A percentile compares a stretch with the other conserved stretches of the same genome.
phyloP scores from a whole-genome alignment of 2,329 filamentous ascomycete genomes.

The Alternaria triticimaculans region DNA sequence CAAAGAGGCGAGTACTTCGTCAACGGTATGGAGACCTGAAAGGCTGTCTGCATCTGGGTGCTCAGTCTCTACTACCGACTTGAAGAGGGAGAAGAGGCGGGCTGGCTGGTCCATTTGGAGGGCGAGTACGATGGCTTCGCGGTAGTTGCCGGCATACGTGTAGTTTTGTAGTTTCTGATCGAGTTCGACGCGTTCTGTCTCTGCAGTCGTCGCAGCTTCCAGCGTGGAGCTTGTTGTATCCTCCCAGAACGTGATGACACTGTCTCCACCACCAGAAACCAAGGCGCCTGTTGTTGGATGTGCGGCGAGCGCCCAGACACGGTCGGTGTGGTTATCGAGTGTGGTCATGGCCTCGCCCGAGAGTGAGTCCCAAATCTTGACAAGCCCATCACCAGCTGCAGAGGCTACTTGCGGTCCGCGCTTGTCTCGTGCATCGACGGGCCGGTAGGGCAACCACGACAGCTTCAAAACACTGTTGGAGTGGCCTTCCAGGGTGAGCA shows the following conservation, averaged over 20 bases:
- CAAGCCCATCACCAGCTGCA: constrained; percentile 90
- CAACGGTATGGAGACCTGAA: constrained; percentile 71
- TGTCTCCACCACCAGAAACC: constrained; percentile 90
- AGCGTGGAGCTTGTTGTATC: constrained; percentile 87
- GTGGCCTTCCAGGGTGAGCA: constrained; percentile 94
- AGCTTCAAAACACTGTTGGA: constrained; percentile 95
- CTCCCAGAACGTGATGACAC: constrained; percentile 92
- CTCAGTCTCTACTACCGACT: constrained; percentile 71
- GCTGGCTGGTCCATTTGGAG: constrained; percentile 94
- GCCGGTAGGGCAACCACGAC: constrained; percentile 73
- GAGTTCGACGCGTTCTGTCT: constrained; percentile 84
- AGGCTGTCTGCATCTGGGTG: constrained; percentile 68
- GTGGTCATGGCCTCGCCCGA: constrained; percentile 86
- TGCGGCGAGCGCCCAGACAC: constrained; percentile 88
- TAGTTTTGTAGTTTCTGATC: constrained; percentile 95
- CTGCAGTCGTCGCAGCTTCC: constrained; percentile 73
- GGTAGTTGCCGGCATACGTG: constrained; percentile 84
- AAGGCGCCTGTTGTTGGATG: constrained; percentile 70
- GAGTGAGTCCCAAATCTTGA: constrained; percentile 94
- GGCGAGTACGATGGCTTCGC: constrained; percentile 89
- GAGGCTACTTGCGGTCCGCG: constrained; percentile 77
- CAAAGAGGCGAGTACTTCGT: constrained; percentile 79
- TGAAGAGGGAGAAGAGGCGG: constrained; percentile 83
- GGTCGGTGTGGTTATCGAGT: constrained; percentile 94
- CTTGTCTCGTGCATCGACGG: constrained; percentile 54